phyloP scores from a whole-genome alignment of 148 eudicot genomes.

The Rhododendron henanense region DNA sequence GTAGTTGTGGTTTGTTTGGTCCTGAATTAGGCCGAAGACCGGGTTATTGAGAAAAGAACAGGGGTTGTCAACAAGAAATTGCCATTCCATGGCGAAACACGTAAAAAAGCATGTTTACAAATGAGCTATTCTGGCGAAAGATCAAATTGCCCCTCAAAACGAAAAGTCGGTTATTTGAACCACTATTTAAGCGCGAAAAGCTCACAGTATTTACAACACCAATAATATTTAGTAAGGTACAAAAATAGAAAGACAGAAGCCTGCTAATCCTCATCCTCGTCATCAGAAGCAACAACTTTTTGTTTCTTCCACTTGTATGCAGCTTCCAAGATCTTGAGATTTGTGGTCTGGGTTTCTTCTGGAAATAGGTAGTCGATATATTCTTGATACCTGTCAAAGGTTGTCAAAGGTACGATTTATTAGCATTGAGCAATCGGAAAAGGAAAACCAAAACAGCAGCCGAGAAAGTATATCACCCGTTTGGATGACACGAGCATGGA shows the following conservation, averaged over 20 bases:
- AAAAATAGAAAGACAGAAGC: not conserved
- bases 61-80: not conserved
- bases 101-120: not conserved
- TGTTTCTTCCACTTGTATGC: constrained; percentile 74
- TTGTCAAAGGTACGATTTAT: constrained; percentile 18
- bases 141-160: not conserved
- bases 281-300: constrained; percentile 27
- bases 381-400: constrained; percentile 57
- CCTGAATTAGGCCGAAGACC: not conserved
- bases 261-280: constrained; percentile 38
- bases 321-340: constrained; percentile 61
- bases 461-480: not conserved
- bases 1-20: too few species aligned
- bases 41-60: not conserved
- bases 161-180: not conserved
- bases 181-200: not conserved
- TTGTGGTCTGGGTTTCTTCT: constrained; percentile 49
- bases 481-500: not conserved
- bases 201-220: not conserved
- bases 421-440: not conserved
- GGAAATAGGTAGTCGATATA: constrained; percentile 63
- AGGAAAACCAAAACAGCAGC: not conserved
- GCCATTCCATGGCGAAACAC: not conserved
- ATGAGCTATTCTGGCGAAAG: not conserved
- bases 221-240: not conserved